phyloP scores from a whole-genome alignment of 139 green algal species.

The Haematococcus lacustris region DNA sequence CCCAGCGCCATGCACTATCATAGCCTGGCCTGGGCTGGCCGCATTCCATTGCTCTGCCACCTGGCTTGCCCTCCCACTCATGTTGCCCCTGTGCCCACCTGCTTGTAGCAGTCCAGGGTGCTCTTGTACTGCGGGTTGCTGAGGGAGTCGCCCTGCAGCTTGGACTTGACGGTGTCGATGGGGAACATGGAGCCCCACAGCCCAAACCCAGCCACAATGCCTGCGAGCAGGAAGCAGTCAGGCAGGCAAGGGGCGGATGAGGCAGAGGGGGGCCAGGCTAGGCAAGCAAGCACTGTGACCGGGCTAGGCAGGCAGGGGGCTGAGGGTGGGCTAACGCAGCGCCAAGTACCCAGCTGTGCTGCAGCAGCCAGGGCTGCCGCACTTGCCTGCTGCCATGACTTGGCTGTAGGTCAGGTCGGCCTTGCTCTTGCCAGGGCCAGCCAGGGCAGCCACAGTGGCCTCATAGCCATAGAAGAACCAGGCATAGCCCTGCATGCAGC shows the following conservation, averaged over 20 bases:
- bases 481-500: constrained; percentile 36
- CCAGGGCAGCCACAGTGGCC: constrained; percentile 27
- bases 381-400: constrained; percentile 22
- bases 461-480: constrained; percentile 49
- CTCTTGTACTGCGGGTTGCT: constrained; percentile 32
- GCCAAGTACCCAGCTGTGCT: too few species aligned
- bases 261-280: too few species aligned
- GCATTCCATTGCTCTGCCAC: too few species aligned
- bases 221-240: too few species aligned
- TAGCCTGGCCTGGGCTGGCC: too few species aligned
- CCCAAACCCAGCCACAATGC: constrained; percentile 39
- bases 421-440: constrained; percentile 32
- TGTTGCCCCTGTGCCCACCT: too few species aligned
- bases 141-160: constrained; percentile 34
- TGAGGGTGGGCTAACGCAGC: too few species aligned
- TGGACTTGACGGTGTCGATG: constrained; percentile 49
- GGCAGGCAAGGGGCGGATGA: not conserved
- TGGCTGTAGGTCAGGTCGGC: constrained; percentile 37
- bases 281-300: not conserved
- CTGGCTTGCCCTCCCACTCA: too few species aligned
- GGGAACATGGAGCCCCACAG: constrained; percentile 49
- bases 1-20: too few species aligned
- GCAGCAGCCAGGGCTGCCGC: too few species aligned
- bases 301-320: too few species aligned
- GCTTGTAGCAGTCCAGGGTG: constrained; percentile 28